Conservation (phyloP, 2,329 filamentous ascomycete species). For the Fusarium sororula region DNA sequence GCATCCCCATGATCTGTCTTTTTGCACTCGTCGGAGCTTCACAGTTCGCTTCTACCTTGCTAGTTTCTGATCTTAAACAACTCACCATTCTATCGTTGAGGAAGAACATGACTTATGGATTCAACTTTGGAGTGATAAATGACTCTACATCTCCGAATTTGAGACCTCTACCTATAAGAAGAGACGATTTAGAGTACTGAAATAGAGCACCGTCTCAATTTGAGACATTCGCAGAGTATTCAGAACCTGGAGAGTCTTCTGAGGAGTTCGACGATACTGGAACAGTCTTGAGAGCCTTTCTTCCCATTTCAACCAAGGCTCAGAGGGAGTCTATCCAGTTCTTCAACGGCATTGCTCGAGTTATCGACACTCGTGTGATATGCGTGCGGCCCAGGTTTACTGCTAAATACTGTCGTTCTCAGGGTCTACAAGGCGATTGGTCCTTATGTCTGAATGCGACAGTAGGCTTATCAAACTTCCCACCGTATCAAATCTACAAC, state of each 20-base stretch:
- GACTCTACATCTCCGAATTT: no score
- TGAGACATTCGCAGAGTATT: background rate
- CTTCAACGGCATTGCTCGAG: background rate
- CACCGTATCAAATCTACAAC: background rate
- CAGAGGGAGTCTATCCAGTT: background rate
- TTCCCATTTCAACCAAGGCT: background rate
- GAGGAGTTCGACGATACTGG: background rate
- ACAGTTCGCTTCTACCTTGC: background rate
- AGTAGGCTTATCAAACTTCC: background rate
- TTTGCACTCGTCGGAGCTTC: accelerated
- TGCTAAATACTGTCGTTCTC: background rate
- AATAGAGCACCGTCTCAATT: background rate
- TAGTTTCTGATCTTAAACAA: background rate
- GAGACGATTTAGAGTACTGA: background rate
- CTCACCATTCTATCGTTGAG: background rate
- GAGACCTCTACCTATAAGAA: background rate
- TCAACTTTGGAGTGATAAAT: background rate
- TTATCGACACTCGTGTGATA: background rate
- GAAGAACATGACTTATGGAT: background rate
- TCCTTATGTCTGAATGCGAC: background rate
- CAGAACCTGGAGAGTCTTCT: background rate
- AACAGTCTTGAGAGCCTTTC: background rate
- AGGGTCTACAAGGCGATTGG: background rate
- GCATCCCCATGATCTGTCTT: background rate
- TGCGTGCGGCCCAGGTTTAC: background rate